Conservation (phyloP, 129 eudicot species). For the Flaveria brownii region DNA sequence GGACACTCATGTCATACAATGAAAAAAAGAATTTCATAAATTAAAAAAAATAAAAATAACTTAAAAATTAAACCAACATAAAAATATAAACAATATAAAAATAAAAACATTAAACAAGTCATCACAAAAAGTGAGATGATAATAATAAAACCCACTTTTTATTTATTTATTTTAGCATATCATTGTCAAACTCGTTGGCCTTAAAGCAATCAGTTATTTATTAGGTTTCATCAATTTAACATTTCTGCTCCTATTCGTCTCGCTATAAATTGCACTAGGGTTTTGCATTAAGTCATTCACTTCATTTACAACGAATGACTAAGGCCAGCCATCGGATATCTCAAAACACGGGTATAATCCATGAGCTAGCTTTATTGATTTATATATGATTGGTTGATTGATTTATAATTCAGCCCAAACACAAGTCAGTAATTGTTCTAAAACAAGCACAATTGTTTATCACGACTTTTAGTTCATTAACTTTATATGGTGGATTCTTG, state of each 20-base stretch:
- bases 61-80: too few species aligned
- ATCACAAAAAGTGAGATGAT: not conserved
- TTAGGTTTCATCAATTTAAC: not conserved
- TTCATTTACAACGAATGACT: conserved; percentile 20
- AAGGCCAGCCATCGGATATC: conserved; percentile 13
- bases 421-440: not conserved
- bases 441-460: not conserved
- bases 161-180: not conserved
- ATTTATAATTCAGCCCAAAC: not conserved
- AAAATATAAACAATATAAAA: too few species aligned
- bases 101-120: not conserved
- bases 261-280: conserved; percentile 28
- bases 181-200: not conserved
- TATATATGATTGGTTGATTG: not conserved
- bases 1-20: too few species aligned
- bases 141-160: not conserved
- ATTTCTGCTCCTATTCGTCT: not conserved
- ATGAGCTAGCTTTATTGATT: not conserved
- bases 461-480: not conserved
- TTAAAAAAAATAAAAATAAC: too few species aligned
- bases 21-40: too few species aligned
- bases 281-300: not conserved
- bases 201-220: not conserved
- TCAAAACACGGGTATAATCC: conserved; percentile 6
- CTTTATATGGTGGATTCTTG: not conserved